A percentile compares a stretch with the other conserved stretches of the same genome.
Conservation (phyloP, 164 flowering plant species). For the Kingdonia uniflora region DNA sequence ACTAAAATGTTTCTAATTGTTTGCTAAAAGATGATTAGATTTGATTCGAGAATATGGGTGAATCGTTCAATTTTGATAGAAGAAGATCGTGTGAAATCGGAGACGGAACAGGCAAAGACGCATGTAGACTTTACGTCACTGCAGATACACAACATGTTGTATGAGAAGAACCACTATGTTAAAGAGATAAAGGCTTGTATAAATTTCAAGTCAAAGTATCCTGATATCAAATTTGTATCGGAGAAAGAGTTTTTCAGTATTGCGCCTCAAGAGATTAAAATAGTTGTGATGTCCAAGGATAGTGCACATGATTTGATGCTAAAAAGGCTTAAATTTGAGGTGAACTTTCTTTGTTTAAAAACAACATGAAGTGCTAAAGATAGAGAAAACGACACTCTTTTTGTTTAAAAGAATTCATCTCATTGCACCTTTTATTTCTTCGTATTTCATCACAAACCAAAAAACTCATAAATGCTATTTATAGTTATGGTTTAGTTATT, state of each 20-base stretch:
- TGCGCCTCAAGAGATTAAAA: conserved; percentile 74
- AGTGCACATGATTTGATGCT: conserved; percentile 71
- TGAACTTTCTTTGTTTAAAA: too few species aligned
- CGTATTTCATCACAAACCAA: too few species aligned
- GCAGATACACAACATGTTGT: conserved; percentile 95
- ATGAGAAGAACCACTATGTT: conserved; percentile 86
- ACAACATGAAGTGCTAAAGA: too few species aligned
- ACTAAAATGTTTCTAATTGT: too few species aligned
- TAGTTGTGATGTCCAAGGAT: conserved; percentile 34
- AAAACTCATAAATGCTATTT: too few species aligned
- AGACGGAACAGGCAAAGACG: conserved; percentile 85
- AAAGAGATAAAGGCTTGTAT: conserved; percentile 96
- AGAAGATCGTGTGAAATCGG: conserved; percentile 78
- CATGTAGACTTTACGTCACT: conserved; percentile 86
- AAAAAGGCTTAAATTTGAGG: conserved; percentile 82
- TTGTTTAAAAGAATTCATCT: too few species aligned
- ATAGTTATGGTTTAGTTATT: too few species aligned
- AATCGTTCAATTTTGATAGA: conserved; percentile 76
- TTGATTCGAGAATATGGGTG: conserved; percentile 24
- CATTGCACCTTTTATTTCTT: too few species aligned
- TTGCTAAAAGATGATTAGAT: too few species aligned
- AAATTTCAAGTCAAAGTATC: conserved; percentile 89
- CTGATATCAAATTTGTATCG: conserved; percentile 84
- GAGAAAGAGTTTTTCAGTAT: conserved; percentile 68
- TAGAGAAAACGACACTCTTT: too few species aligned